Evolutionary conservation across 2,329 filamentous ascomycete genomes (phyloP).

Genomic region (Coleophoma eucalyptorum): DNA sequence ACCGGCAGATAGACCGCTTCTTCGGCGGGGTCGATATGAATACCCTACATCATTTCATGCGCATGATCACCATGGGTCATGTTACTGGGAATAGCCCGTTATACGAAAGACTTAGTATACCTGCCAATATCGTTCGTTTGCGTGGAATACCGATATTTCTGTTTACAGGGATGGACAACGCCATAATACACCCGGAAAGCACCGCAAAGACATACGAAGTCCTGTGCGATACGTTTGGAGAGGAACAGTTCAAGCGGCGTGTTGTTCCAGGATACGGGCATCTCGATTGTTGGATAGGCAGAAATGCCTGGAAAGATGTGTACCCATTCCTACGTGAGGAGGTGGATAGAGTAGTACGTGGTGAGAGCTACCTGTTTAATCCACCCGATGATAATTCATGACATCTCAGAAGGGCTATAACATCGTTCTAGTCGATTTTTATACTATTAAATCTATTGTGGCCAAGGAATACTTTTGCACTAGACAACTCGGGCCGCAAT

Average conservation of each 20-base stretch:
- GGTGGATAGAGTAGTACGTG: conserved; percentile 50
- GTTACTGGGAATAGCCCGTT: conserved; percentile 45
- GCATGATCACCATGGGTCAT: conserved; percentile 41
- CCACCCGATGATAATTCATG: too few relatives aligned
- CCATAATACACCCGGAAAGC: conserved; percentile 44
- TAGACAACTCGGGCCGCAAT: too few relatives aligned
- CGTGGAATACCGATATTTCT: conserved; percentile 46
- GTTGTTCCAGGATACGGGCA: conserved; percentile 53
- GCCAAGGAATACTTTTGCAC: too few relatives aligned
- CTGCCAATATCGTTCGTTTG: conserved; percentile 43
- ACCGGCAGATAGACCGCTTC: conserved; percentile 52
- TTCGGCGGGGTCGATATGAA: conserved; percentile 56
- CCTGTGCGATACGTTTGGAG: conserved; percentile 46
- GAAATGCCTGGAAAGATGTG: conserved; percentile 50
- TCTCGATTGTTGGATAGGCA: conserved; percentile 55
- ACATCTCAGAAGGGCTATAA: too few relatives aligned
- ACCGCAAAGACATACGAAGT: conserved; percentile 49
- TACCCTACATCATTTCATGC: conserved; percentile 47
- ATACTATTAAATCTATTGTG: too few relatives aligned
- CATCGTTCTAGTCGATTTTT: too few relatives aligned
- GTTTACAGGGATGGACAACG: conserved; percentile 50
- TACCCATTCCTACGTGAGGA: conserved; percentile 49
- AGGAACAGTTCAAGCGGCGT: conserved; percentile 39
- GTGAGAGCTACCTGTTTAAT: too few relatives aligned
- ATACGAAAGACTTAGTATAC: conserved; percentile 40